phyloP scores from a whole-genome alignment of 2,329 filamentous ascomycete species.

The Aspergillus sp. region DNA sequence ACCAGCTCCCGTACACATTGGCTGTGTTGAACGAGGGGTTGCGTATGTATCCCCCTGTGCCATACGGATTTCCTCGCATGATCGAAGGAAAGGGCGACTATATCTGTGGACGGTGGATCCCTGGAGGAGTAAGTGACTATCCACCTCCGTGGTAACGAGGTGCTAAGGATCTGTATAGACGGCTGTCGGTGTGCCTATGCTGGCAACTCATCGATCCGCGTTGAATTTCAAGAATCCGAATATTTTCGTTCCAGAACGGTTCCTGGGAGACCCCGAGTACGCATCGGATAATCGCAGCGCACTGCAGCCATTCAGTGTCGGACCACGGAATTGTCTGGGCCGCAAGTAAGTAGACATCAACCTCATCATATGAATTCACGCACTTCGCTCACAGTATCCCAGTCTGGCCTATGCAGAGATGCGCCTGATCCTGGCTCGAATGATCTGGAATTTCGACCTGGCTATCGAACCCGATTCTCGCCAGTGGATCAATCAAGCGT shows the following conservation, averaged over 20 bases:
- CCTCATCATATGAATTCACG: neutral
- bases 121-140: neutral
- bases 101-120: conserved; percentile 7
- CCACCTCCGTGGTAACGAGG: neutral
- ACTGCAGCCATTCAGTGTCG: neutral
- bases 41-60: conserved; percentile 38
- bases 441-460: neutral
- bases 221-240: conserved; percentile 1
- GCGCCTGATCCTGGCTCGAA: neutral
- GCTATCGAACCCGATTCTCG: neutral
- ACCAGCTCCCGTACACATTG: conserved; percentile 36
- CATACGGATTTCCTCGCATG: conserved; percentile 11
- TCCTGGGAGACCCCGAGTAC: neutral
- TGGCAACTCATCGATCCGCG: neutral
- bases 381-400: neutral
- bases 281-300: neutral
- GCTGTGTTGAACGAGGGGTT: conserved; percentile 44
- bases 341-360: neutral
- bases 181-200: neutral
- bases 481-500: neutral
- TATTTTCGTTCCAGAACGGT: neutral
- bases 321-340: neutral
- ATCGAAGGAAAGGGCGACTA: neutral
- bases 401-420: neutral
- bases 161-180: neutral